Conservation (phyloP, 495 filamentous ascomycete genomes). For the Podospora conica region DNA sequence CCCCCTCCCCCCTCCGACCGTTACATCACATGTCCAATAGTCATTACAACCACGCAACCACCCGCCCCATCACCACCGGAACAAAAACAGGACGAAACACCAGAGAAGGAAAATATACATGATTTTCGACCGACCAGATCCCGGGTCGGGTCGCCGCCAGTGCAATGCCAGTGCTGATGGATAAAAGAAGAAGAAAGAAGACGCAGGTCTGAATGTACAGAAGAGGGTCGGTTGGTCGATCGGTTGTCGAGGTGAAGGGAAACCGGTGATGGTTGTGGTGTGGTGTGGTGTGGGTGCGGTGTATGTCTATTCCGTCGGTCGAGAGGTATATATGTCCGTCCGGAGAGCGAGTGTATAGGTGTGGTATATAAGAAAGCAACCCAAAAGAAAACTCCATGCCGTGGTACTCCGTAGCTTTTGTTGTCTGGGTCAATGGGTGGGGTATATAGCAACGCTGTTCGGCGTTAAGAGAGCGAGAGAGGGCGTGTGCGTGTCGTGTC, state of each 20-base stretch:
- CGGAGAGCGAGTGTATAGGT: neutral
- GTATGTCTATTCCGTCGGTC: neutral
- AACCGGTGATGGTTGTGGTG: neutral
- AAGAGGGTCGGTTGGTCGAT: neutral
- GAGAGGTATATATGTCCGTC: neutral
- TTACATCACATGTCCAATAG: neutral
- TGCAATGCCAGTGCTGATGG: constrained; percentile 10
- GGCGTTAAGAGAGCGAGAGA: neutral
- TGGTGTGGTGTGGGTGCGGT: neutral
- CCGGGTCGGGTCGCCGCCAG: constrained; percentile 1
- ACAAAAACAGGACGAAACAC: neutral
- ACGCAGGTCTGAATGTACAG: constrained; percentile 1
- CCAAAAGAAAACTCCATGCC: constrained; percentile 2
- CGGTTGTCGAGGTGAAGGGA: neutral
- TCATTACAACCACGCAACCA: neutral
- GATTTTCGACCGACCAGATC: constrained; percentile 1
- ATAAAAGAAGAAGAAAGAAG: constrained; percentile 4
- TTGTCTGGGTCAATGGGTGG: neutral
- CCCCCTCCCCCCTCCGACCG: no score
- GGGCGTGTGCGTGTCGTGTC: constrained; percentile 3
- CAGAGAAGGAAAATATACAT: constrained; percentile 2
- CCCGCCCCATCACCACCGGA: neutral
- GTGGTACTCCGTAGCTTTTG: neutral
- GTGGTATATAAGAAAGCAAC: neutral
- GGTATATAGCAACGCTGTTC: constrained; percentile 1